These are phyloP conservation scores for Claviceps quebecensis DNA, from an alignment of 2,329 filamentous ascomycete species.

Conservation along the genomic window DNA sequence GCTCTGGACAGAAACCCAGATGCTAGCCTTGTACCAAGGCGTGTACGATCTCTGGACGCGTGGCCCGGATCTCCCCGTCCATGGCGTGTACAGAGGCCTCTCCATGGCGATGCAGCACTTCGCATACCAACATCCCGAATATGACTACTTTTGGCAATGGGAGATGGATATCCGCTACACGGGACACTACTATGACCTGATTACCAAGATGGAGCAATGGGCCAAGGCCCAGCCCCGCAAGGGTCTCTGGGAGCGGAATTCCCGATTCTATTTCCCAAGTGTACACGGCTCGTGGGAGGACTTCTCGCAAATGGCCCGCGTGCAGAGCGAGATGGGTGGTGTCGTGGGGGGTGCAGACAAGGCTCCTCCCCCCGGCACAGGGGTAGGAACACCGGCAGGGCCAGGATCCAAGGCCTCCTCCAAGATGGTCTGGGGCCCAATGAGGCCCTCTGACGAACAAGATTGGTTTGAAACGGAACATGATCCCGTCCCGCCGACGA, in stretches of 20 bases:
- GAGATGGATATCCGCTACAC: slow-evolving; percentile 89
- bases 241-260: slow-evolving; percentile 68
- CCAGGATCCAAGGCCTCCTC: slow-evolving; percentile 26
- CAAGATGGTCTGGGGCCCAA: slow-evolving; percentile 71
- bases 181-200: slow-evolving; percentile 68
- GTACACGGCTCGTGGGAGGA: slow-evolving; percentile 70
- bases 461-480: slow-evolving; percentile 62
- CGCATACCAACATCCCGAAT: slow-evolving; percentile 74
- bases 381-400: neutral
- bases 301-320: slow-evolving; percentile 58
- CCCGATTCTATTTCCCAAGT: slow-evolving; percentile 62
- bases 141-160: slow-evolving; percentile 89
- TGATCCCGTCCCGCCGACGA: slow-evolving; percentile 58
- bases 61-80: slow-evolving; percentile 58
- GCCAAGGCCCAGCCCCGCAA: slow-evolving; percentile 61
- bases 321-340: slow-evolving; percentile 59
- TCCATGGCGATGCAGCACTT: slow-evolving; percentile 96
- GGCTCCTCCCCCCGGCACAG: slow-evolving; percentile 12
- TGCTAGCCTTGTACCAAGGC: slow-evolving; percentile 79
- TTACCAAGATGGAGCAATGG: slow-evolving; percentile 57
- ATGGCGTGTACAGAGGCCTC: slow-evolving; percentile 83
- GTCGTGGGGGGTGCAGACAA: slow-evolving; percentile 33
- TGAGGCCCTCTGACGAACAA: slow-evolving; percentile 49
- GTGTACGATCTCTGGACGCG: slow-evolving; percentile 62
- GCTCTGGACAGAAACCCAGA: slow-evolving; percentile 88